Evolutionary conservation across 345 rosid genomes (phyloP).

Genomic region (Rhodamnia rubescens): DNA sequence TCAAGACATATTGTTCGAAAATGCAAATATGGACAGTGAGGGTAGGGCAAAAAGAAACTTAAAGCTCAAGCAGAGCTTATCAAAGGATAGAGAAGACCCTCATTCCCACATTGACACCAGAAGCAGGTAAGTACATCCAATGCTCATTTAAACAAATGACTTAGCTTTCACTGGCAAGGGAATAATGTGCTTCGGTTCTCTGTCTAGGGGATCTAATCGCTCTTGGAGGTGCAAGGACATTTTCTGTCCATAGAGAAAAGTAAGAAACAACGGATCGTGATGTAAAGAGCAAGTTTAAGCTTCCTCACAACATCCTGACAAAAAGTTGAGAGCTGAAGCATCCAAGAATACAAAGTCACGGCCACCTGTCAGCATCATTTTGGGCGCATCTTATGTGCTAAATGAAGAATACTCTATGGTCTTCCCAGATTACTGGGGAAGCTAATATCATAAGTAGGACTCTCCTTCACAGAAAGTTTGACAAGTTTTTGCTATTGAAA

Average conservation of each 20-base stretch:
- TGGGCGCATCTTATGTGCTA: neutral
- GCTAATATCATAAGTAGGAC: neutral
- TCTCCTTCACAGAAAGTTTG: neutral
- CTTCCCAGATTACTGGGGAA: neutral
- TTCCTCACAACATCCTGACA: neutral
- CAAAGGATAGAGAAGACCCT: neutral
- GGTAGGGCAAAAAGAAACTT: constrained; percentile 4
- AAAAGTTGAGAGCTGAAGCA: neutral
- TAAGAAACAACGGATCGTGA: neutral
- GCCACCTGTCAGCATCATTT: neutral
- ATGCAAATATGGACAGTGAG: constrained; percentile 3
- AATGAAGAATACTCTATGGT: neutral
- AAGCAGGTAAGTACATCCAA: constrained; percentile 4
- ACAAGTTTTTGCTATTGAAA: neutral
- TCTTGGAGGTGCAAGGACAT: constrained; percentile 17
- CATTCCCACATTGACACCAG: neutral
- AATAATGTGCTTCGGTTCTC: neutral
- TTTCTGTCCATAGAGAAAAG: constrained; percentile 6
- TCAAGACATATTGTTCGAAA: constrained; percentile 18
- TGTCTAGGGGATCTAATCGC: constrained; percentile 2
- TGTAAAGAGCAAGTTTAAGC: neutral
- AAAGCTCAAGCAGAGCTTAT: neutral
- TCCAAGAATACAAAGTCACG: neutral
- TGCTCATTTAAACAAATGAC: neutral
- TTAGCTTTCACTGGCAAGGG: neutral